Evolutionary conservation across 2,329 filamentous ascomycete species (phyloP).

Genomic region (Fusarium begoniae): DNA sequence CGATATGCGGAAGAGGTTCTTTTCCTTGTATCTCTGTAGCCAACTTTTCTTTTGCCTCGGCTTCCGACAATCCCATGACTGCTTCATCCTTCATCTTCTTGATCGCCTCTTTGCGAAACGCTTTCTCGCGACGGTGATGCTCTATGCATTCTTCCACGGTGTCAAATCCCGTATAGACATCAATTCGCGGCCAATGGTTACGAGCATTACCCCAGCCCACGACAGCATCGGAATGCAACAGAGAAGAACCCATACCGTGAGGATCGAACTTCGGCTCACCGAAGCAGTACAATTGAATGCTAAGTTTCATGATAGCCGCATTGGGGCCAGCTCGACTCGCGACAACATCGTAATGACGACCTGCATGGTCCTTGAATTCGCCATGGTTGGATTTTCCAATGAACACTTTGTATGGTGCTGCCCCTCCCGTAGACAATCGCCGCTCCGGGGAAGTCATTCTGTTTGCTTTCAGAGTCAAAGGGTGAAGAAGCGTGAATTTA

Average conservation of each 20-base stretch:
- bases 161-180: slow-evolving; percentile 15
- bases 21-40: slow-evolving; percentile 3
- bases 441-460: neutral
- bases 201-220: neutral
- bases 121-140: slow-evolving; percentile 25
- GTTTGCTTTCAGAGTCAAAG: neutral
- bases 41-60: slow-evolving; percentile 4
- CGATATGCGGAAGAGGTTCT: slow-evolving; percentile 29
- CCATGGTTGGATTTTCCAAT: neutral
- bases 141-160: slow-evolving; percentile 20
- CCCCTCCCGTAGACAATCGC: neutral
- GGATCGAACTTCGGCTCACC: neutral
- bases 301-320: slow-evolving; percentile 6
- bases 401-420: neutral
- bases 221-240: neutral
- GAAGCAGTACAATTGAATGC: slow-evolving; percentile 28
- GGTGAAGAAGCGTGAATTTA: neutral
- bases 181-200: slow-evolving; percentile 14
- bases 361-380: slow-evolving; percentile 49
- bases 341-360: neutral
- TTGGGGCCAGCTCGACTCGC: neutral
- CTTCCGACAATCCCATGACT: slow-evolving; percentile 3
- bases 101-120: neutral
- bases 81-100: slow-evolving; percentile 1
- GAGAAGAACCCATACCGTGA: neutral